Evolutionary conservation across 352 stramenopile genomes (phyloP), one percentile per base, ranked within the genome.

Genomic region (Globisporangium uncinulatum): DNA sequence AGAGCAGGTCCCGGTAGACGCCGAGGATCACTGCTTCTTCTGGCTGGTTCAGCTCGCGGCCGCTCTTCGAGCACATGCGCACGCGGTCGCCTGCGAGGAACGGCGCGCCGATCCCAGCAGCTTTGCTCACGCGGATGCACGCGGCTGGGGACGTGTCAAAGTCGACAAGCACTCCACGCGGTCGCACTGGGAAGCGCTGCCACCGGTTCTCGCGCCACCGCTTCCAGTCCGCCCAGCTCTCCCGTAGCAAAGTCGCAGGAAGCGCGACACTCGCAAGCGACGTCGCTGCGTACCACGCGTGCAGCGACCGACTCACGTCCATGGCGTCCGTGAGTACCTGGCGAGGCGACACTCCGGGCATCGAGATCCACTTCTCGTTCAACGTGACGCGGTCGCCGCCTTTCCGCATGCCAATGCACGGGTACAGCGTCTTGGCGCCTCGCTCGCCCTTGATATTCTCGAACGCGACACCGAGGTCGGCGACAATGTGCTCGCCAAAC

Each of bases 401-500:
- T 67, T 98, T 98, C 10, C 94, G 83, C 68, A 99, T 92, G 45
- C 96, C 95, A 60, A 99, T 97, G 59, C 97, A 97, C 49, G 96
- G 96, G 68, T 95, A 99, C 42, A 99, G 71, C 20, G 95, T 96
- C 34, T 87, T 87, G 29, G 84, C 81, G 46, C 83, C 87, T 10
- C 83, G 74, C 54, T 91, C 87, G 24, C 69, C 73, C 69, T 96
- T 95, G 61, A 96, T 82, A 47, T 97, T 96, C 54, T 99, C 93
- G 67, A 98, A 99, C 3, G 97, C 97, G 62, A 97, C 96, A 15
- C 97, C 97, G 17, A 99, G 76, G 70, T 99, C 96, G 51, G 95
- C 97, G 34, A 99, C 79, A 55, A 98, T 98, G 63, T 99, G 97
- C 69, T 99, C 96, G n/a, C 97, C 97, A 79, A 98, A 99, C 70